Evolutionary conservation across 1,139 yeast genomes (phyloP).

Genomic region (Pichia sp.): DNA sequence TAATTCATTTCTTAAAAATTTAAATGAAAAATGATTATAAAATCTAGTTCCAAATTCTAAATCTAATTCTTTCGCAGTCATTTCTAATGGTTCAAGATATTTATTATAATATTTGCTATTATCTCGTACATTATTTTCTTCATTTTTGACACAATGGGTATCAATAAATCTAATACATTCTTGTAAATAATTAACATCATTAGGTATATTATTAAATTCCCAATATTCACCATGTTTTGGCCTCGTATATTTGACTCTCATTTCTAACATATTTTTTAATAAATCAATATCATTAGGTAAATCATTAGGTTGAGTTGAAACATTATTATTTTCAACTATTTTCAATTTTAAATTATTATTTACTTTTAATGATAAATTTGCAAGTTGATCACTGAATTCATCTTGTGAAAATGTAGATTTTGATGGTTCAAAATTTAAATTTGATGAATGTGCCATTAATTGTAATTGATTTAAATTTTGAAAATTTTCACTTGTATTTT

Average conservation of each 20-base stretch:
- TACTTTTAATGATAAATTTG: slow-evolving; percentile 1
- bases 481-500: neutral
- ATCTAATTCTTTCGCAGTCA: slow-evolving; percentile 6
- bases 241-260: slow-evolving; percentile 13
- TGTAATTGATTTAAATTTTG: neutral
- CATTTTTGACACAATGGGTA: neutral
- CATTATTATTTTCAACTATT: neutral
- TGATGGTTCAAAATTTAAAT: too few species aligned
- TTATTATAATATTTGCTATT: neutral
- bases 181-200: slow-evolving; percentile 6
- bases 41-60: slow-evolving; percentile 10
- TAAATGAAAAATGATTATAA: slow-evolving; percentile 9
- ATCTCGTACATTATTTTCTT: neutral
- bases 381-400: neutral
- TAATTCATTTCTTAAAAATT: slow-evolving; percentile 5
- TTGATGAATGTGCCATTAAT: neutral
- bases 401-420: too few species aligned
- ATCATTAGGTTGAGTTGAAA: neutral
- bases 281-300: slow-evolving; percentile 9
- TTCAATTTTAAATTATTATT: slow-evolving; percentile 2
- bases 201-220: slow-evolving; percentile 11
- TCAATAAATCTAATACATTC: slow-evolving; percentile 12
- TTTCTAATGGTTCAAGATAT: slow-evolving; percentile 8
- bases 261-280: slow-evolving; percentile 9
- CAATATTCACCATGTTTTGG: slow-evolving; percentile 15